These are phyloP conservation scores for Leishmania major DNA, from an alignment of 208 protist genomes.

Conservation along the genomic window DNA sequence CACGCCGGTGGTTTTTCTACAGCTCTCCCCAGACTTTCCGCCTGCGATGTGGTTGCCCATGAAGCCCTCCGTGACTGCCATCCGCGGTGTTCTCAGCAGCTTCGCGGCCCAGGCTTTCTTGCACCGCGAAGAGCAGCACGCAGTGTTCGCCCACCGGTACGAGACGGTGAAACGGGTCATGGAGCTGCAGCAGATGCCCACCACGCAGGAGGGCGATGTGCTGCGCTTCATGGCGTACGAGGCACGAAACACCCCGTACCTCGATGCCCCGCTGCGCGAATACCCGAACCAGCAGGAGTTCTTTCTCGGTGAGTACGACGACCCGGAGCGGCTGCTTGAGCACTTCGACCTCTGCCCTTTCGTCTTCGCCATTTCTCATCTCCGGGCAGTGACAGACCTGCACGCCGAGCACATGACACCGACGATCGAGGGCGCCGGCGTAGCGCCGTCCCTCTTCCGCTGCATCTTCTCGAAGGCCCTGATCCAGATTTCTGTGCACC, in stretches of 20 bases:
- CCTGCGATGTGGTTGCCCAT: conserved; percentile 92
- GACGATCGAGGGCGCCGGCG: conserved; percentile 81
- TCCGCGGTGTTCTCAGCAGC: conserved; percentile 84
- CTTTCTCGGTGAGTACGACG: conserved; percentile 89
- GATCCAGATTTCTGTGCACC: conserved; percentile 82
- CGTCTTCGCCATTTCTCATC: conserved; percentile 79
- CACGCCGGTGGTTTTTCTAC: conserved; percentile 73
- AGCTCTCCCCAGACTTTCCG: conserved; percentile 85
- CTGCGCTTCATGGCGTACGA: conserved; percentile 85
- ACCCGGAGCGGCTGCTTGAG: conserved; percentile 83
- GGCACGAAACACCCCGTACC: conserved; percentile 76
- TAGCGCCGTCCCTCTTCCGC: conserved; percentile 83
- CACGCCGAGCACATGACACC: conserved; percentile 79
- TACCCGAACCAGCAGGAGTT: conserved; percentile 85
- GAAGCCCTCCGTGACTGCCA: conserved; percentile 66
- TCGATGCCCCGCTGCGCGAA: conserved; percentile 75
- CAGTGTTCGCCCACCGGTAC: conserved; percentile 59
- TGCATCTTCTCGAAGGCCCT: conserved; percentile 89
- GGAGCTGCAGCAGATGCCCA: conserved; percentile 67
- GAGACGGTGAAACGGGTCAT: conserved; percentile 58
- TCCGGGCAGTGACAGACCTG: conserved; percentile 80
- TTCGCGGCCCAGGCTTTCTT: conserved; percentile 76
- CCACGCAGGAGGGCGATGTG: conserved; percentile 55
- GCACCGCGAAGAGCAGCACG: conserved; percentile 84
- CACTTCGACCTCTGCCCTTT: conserved; percentile 88